Evolutionary conservation across 116 monocot species (phyloP), one percentile per base, ranked within the genome.

Genomic region (Trichopus zeylanicus): DNA sequence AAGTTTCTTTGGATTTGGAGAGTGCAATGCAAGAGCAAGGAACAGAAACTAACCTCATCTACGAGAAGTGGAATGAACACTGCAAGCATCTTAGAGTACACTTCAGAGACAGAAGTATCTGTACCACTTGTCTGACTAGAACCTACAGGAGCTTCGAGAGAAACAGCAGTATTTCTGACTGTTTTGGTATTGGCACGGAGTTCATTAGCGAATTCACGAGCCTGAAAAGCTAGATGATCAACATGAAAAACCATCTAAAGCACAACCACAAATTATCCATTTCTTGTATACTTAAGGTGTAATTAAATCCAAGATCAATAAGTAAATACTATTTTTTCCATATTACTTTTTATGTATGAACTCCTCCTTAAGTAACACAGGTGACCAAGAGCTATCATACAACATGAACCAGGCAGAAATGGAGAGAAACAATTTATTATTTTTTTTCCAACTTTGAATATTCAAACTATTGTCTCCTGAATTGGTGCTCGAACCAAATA

Each of bases 1-100:
- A 42, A n/a, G n/a, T n/a, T n/a, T n/a, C n/a, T n/a, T n/a, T n/a
- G n/a, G n/a, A n/a, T n/a, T n/a, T n/a, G n/a, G 7, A 53, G 70
- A 19, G 30, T 48, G n/a, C 26, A 56, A 69, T 13, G 6, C 26
- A 35, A 0, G 25, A 65, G 32, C 51, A 29, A 25, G 53, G 3
- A 48, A 60, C 29, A 63, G 5, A 9, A 2, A 66, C 67, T 52
- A 49, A 99, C 99, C 99, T 99, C 99, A 57, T 99, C 99, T 21
- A 99, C 99, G 52, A 99, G 92, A 66, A 99, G 99, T 65, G 99
- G 99, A 66, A 99, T 99, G 66, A 99, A 99, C 60, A 99, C 88
- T 49, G 89, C 92, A 12, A 99, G 86, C 99, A 99, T 92, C 78
- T 89, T 99, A 48, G 99, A 78, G 58, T 99, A 99, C 72, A 92